Evolutionary conservation across 2,329 filamentous ascomycete genomes (phyloP).

Genomic region (Colletotrichum sansevieriae): DNA sequence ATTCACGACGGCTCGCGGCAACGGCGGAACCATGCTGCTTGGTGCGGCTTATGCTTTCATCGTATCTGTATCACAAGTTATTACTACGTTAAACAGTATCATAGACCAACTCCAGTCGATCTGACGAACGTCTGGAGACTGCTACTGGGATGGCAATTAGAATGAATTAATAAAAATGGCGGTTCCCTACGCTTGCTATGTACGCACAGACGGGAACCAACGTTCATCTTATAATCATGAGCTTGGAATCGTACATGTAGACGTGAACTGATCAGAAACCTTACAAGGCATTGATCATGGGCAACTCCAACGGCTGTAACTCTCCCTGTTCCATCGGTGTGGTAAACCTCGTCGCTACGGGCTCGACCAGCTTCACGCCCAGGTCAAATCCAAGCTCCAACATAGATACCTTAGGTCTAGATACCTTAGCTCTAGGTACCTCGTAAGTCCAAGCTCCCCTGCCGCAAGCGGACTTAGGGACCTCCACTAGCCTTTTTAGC

Average conservation of each 20-base stretch:
- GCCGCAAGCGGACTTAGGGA: conserved; percentile 6
- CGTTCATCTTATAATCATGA: too few species aligned
- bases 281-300: too few species aligned
- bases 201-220: background rate
- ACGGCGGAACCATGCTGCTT: conserved; percentile 11
- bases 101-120: conserved; percentile 36
- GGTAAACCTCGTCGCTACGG: too few species aligned
- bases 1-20: conserved; percentile 1
- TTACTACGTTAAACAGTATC: conserved; percentile 16
- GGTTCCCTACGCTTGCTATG: background rate
- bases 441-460: background rate
- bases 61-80: conserved; percentile 16
- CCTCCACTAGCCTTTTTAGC: background rate
- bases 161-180: background rate
- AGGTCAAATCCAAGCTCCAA: too few species aligned
- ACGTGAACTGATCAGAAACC: too few species aligned
- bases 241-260: too few species aligned
- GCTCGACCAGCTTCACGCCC: too few species aligned
- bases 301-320: too few species aligned
- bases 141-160: conserved; percentile 8
- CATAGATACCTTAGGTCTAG: too few species aligned
- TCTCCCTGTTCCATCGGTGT: too few species aligned
- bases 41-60: conserved; percentile 9
- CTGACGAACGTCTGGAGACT: conserved; percentile 17
- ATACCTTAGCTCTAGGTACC: too few species aligned